phyloP scores from a whole-genome alignment of 2,329 filamentous ascomycete genomes.

The Akanthomyces muscarius region DNA sequence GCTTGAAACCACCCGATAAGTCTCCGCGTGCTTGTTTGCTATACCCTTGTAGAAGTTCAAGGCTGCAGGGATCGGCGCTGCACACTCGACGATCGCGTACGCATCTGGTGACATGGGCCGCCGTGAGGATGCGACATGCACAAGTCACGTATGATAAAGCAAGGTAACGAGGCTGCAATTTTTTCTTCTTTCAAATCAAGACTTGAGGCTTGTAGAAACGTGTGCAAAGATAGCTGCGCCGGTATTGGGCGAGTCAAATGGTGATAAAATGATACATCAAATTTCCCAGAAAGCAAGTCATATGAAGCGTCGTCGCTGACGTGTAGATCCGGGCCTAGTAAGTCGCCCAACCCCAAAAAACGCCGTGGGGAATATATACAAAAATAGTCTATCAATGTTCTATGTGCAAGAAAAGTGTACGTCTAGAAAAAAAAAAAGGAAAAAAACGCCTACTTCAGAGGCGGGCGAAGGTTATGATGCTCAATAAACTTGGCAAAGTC shows the following conservation, averaged over 20 bases:
- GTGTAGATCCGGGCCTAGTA: slow-evolving; percentile 1
- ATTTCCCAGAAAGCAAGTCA: neutral
- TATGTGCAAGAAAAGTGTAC: neutral
- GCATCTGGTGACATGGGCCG: neutral
- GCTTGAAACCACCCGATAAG: neutral
- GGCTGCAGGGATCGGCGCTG: neutral
- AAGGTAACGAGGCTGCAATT: too few species aligned
- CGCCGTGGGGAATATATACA: neutral
- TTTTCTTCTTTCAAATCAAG: neutral
- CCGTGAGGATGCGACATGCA: neutral
- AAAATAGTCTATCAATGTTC: neutral
- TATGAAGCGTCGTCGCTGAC: neutral
- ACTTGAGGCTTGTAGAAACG: neutral
- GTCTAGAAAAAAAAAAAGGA: neutral
- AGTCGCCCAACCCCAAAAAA: neutral
- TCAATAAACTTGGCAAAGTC: slow-evolving; percentile 17
- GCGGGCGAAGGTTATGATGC: slow-evolving; percentile 15
- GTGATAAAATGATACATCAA: neutral
- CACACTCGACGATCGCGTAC: neutral
- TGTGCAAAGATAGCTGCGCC: neutral
- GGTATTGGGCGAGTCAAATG: neutral
- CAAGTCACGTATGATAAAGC: too few species aligned
- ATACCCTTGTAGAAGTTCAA: neutral
- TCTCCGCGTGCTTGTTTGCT: neutral
- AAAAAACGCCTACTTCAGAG: slow-evolving; percentile 3